These are phyloP conservation scores for Geotrichum candidum DNA, from an alignment of 1,139 yeast genomes.

Conservation along the genomic window DNA sequence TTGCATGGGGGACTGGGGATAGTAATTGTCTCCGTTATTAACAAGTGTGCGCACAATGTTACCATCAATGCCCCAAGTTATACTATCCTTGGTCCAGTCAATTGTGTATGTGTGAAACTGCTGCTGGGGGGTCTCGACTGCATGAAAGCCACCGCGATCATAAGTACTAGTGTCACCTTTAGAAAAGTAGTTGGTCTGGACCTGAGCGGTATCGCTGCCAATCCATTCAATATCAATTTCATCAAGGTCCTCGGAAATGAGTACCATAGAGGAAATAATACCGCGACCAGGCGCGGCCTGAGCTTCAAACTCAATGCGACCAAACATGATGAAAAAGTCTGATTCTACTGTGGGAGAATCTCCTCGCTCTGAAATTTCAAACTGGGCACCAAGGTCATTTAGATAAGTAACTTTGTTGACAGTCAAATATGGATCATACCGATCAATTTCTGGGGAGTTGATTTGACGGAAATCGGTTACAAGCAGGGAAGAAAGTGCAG, in stretches of 20 bases:
- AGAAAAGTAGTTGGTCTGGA: conserved; percentile 76
- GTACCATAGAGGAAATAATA: conserved; percentile 68
- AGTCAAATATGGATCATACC: conserved; percentile 19
- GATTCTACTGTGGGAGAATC: conserved; percentile 76
- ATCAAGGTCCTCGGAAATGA: conserved; percentile 81
- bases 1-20: conserved; percentile 75
- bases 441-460: conserved; percentile 13
- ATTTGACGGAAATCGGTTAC: conserved; percentile 22
- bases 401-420: conserved; percentile 28
- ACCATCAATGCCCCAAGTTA: conserved; percentile 65
- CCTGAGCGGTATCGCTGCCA: conserved; percentile 66
- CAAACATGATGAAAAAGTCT: conserved; percentile 80
- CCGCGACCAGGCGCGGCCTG: conserved; percentile 74
- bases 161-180: conserved; percentile 74
- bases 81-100: conserved; percentile 66
- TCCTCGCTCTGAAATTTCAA: conserved; percentile 53
- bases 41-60: conserved; percentile 50
- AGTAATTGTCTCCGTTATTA: conserved; percentile 45
- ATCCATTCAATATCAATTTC: conserved; percentile 84
- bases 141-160: conserved; percentile 72
- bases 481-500: conserved; percentile 21
- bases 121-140: conserved; percentile 51
- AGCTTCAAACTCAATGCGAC: conserved; percentile 66
- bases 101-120: conserved; percentile 69
- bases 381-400: conserved; percentile 47